Percentiles rank a stretch among this genome's conserved stretches.
phyloP scores from a whole-genome alignment of 2,329 filamentous ascomycete genomes.

The Exophiala bonariae region DNA sequence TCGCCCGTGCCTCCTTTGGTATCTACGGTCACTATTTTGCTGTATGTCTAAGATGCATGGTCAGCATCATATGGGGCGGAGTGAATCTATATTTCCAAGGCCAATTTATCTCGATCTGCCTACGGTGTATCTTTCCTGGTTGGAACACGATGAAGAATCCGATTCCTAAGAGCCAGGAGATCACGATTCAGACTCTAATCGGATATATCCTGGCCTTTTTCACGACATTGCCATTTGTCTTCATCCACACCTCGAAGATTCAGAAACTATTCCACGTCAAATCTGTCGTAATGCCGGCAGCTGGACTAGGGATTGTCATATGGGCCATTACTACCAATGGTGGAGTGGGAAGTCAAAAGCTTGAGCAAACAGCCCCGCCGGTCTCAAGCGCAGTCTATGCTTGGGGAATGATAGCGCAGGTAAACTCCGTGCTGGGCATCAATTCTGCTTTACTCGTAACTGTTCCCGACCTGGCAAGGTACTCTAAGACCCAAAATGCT shows the following conservation, averaged over 20 bases:
- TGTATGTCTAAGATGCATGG: slow-evolving; percentile 36
- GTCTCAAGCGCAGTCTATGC: slow-evolving; percentile 37
- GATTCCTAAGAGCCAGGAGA: slow-evolving; percentile 28
- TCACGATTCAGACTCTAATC: slow-evolving; percentile 29
- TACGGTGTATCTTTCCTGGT: slow-evolving; percentile 30
- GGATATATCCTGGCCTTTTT: slow-evolving; percentile 30
- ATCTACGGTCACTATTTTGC: slow-evolving; percentile 34
- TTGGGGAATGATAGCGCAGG: slow-evolving; percentile 40
- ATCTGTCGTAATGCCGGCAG: slow-evolving; percentile 36
- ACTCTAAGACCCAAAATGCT: slow-evolving; percentile 35
- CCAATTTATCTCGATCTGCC: slow-evolving; percentile 30
- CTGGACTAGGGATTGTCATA: slow-evolving; percentile 38
- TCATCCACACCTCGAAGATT: slow-evolving; percentile 38
- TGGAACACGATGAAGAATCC: slow-evolving; percentile 29
- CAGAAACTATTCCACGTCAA: slow-evolving; percentile 39
- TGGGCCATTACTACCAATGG: slow-evolving; percentile 34
- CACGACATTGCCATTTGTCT: slow-evolving; percentile 31
- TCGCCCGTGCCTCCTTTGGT: slow-evolving; percentile 34
- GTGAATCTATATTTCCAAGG: slow-evolving; percentile 21
- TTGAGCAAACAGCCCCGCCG: too few relatives aligned
- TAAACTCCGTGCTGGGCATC: slow-evolving; percentile 41
- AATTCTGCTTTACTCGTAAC: slow-evolving; percentile 38
- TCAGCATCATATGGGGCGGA: slow-evolving; percentile 41
- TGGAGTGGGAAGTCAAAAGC: slow-evolving; percentile 22
- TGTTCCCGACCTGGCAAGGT: slow-evolving; percentile 40